These are phyloP conservation scores for Ophidiomyces ophidiicola DNA, from an alignment of 2,329 filamentous ascomycete species.

Conservation along the genomic window DNA sequence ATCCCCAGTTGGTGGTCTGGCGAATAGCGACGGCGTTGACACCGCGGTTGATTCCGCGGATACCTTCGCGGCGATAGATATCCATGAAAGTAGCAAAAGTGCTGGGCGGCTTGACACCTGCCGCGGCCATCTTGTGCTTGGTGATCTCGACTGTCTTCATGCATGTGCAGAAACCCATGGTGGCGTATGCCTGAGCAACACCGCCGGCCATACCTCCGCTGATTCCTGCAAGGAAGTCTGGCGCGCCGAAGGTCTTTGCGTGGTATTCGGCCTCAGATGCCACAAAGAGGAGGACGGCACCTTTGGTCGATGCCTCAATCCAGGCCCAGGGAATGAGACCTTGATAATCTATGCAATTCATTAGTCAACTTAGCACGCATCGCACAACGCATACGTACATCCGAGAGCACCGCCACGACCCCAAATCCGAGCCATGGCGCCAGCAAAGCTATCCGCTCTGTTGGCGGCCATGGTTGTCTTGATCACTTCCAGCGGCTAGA, in stretches of 20 bases:
- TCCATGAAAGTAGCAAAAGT: slow-evolving; percentile 94
- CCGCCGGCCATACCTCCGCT: slow-evolving; percentile 82
- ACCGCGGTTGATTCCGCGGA: slow-evolving; percentile 92
- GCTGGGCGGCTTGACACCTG: slow-evolving; percentile 72
- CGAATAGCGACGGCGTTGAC: slow-evolving; percentile 97
- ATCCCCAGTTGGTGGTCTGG: slow-evolving; percentile 99
- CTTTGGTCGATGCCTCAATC: slow-evolving; percentile 99
- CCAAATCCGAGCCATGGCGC: slow-evolving; percentile 81
- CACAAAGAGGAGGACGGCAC: slow-evolving; percentile 96
- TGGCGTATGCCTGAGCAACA: slow-evolving; percentile 95
- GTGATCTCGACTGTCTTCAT: slow-evolving; percentile 99
- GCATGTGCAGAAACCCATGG: slow-evolving; percentile 99
- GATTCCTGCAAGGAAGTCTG: slow-evolving; percentile 81
- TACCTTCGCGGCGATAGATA: slow-evolving; percentile 90
- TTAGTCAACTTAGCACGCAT: not conserved
- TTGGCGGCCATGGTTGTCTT: slow-evolving; percentile 99
- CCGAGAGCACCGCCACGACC: slow-evolving; percentile 81
- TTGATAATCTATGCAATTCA: slow-evolving; percentile 67
- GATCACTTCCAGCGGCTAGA: slow-evolving; percentile 84
- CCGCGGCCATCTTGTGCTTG: slow-evolving; percentile 82
- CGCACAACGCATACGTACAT: slow-evolving; percentile 52
- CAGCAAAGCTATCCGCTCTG: slow-evolving; percentile 71
- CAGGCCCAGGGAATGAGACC: slow-evolving; percentile 99
- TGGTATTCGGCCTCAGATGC: slow-evolving; percentile 97
- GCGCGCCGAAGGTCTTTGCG: slow-evolving; percentile 68